Percentiles rank a stretch among this genome's conserved stretches.
phyloP scores from a whole-genome alignment of 164 flowering plant genomes.

The Aristolochia contorta region DNA sequence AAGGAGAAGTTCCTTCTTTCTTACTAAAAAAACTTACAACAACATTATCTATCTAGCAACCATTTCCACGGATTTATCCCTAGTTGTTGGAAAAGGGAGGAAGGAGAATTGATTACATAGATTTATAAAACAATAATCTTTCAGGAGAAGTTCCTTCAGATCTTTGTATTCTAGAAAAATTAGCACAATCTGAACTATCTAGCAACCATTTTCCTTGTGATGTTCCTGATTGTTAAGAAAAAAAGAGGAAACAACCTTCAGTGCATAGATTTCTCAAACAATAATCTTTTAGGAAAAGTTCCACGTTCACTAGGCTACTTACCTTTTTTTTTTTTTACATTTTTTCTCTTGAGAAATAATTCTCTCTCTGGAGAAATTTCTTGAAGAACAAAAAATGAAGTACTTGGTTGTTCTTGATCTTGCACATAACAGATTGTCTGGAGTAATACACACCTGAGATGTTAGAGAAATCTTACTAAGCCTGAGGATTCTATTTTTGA shows the following conservation, averaged over 20 bases:
- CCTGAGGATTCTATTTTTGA: constrained; percentile 8
- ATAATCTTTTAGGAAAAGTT: constrained; percentile 14
- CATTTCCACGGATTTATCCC: too few relatives aligned
- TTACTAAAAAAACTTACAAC: too few relatives aligned
- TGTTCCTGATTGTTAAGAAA: too few relatives aligned
- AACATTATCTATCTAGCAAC: too few relatives aligned
- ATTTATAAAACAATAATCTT: constrained; percentile 9
- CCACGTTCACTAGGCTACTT: constrained; percentile 17
- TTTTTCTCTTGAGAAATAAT: constrained; percentile 7
- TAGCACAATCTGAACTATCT: too few relatives aligned
- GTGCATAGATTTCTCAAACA: constrained; percentile 7
- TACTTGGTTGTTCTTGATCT: constrained; percentile 8
- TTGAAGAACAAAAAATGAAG: not conserved
- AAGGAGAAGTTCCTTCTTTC: too few relatives aligned
- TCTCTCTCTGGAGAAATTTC: constrained; percentile 7
- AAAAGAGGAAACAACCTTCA: too few relatives aligned
- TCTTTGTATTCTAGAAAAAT: too few relatives aligned
- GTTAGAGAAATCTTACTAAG: constrained; percentile 8
- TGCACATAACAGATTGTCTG: constrained; percentile 9
- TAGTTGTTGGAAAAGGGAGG: too few relatives aligned
- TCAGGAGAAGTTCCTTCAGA: constrained; percentile 20
- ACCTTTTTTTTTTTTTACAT: not conserved
- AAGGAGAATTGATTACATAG: too few relatives aligned
- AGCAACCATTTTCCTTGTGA: too few relatives aligned
- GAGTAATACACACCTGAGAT: constrained; percentile 13